These are phyloP conservation scores for Vaccinium vitisidaea DNA, from an alignment of 148 eudicot genomes.

Conservation along the genomic window DNA sequence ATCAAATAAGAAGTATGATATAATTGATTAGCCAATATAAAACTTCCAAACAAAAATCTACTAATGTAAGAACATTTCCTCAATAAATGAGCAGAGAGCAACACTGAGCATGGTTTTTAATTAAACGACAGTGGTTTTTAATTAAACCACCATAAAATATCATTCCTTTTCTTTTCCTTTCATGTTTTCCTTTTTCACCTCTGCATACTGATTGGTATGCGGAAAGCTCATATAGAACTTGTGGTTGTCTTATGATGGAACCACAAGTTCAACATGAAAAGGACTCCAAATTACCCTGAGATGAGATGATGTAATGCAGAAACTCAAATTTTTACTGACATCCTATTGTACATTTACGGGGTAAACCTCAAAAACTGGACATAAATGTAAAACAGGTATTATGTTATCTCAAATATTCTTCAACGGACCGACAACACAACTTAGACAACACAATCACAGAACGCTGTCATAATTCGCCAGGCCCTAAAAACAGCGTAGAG, in stretches of 20 bases:
- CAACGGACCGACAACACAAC: neutral
- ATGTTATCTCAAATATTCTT: too few relatives aligned
- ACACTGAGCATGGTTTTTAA: neutral
- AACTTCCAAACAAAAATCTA: neutral
- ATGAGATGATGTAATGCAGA: too few relatives aligned
- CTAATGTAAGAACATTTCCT: neutral
- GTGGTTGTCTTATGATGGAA: too few relatives aligned
- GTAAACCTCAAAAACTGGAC: neutral
- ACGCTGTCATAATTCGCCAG: neutral
- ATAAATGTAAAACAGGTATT: neutral
- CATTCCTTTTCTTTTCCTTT: neutral
- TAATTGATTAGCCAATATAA: neutral
- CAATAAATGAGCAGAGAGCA: neutral
- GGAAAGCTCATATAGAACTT: neutral
- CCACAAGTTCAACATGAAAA: too few relatives aligned
- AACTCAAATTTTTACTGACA: too few relatives aligned
- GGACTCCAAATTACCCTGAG: too few relatives aligned
- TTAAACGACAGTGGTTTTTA: neutral
- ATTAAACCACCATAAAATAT: neutral
- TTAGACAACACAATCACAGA: neutral
- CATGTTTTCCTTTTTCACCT: neutral
- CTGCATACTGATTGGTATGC: neutral
- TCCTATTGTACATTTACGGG: too few relatives aligned
- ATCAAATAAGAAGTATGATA: neutral
- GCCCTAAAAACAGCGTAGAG: neutral